phyloP scores from a whole-genome alignment of 768 basidiomycete genomes.

The Mrakia frigida region DNA sequence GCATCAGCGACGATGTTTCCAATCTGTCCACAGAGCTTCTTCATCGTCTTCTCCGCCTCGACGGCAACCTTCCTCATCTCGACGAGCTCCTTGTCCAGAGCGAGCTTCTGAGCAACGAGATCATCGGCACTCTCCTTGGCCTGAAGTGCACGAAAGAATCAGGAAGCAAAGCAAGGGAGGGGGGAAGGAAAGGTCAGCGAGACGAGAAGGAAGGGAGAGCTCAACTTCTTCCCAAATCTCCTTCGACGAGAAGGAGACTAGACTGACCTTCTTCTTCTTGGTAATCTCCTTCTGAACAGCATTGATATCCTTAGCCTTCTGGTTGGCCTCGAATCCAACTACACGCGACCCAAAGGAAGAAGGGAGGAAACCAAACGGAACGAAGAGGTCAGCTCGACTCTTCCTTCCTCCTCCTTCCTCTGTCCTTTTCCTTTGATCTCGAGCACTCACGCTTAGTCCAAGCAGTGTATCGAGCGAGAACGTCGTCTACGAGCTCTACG shows the following conservation, averaged over 20 bases:
- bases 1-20: slow-evolving; percentile 89
- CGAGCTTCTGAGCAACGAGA: slow-evolving; percentile 73
- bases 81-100: slow-evolving; percentile 74
- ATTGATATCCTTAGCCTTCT: slow-evolving; percentile 74
- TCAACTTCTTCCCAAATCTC: not conserved
- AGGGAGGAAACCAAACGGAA: not conserved
- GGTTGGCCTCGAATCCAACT: slow-evolving; percentile 86
- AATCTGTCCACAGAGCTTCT: slow-evolving; percentile 54
- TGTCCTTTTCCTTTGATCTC: not conserved
- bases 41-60: slow-evolving; percentile 72
- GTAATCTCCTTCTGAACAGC: slow-evolving; percentile 90
- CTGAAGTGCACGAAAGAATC: slow-evolving; percentile 46
- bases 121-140: slow-evolving; percentile 88
- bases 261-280: slow-evolving; percentile 76
- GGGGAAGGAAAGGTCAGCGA: not conserved
- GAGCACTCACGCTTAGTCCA: slow-evolving; percentile 82
- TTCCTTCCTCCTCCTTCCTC: not conserved
- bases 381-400: not conserved
- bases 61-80: slow-evolving; percentile 68
- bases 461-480: slow-evolving; percentile 82
- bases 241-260: not conserved
- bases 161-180: too few relatives aligned
- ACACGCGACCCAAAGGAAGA: slow-evolving; percentile 1
- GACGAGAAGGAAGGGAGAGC: not conserved
- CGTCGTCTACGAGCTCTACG: slow-evolving; percentile 88